Conservation (phyloP, 169 alveolate species). For the Cryptosporidium sp. region DNA sequence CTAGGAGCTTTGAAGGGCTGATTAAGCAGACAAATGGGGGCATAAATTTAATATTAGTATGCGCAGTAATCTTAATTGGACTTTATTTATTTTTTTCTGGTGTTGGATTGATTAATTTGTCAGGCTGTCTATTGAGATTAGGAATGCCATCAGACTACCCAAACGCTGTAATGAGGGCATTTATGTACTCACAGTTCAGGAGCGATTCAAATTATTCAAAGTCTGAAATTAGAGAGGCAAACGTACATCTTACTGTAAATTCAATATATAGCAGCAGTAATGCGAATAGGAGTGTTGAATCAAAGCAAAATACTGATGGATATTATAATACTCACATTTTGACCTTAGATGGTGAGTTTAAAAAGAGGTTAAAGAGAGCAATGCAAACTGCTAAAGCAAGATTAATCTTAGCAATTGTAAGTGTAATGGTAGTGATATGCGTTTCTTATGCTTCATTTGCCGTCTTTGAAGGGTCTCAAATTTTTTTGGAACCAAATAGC, state of each 20-base stretch:
- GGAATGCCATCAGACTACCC: constrained; percentile 67
- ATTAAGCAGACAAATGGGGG: neutral
- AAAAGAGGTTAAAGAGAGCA: constrained; percentile 11
- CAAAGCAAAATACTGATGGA: neutral
- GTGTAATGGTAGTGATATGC: constrained; percentile 48
- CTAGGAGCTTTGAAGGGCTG: constrained; percentile 37
- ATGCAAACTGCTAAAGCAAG: constrained; percentile 33
- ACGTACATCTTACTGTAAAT: neutral
- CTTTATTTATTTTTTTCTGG: constrained; percentile 39
- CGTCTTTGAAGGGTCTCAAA: constrained; percentile 31
- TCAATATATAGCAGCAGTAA: neutral
- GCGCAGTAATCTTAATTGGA: constrained; percentile 7
- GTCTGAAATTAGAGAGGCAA: neutral
- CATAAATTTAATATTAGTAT: neutral
- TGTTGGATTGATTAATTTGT: constrained; percentile 34
- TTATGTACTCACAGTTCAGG: constrained; percentile 38
- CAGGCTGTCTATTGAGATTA: constrained; percentile 41
- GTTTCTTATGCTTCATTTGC: constrained; percentile 40
- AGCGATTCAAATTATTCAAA: constrained; percentile 4
- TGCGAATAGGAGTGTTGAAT: neutral
- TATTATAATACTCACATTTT: neutral
- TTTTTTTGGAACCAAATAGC: constrained; percentile 13
- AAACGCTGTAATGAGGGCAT: constrained; percentile 37
- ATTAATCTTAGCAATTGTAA: constrained; percentile 5
- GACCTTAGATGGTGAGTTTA: constrained; percentile 21